Evolutionary conservation across 371 early-diverging fungal species (phyloP), one percentile per base, ranked within the genome.

Genomic region (Rhizopus delemar): DNA sequence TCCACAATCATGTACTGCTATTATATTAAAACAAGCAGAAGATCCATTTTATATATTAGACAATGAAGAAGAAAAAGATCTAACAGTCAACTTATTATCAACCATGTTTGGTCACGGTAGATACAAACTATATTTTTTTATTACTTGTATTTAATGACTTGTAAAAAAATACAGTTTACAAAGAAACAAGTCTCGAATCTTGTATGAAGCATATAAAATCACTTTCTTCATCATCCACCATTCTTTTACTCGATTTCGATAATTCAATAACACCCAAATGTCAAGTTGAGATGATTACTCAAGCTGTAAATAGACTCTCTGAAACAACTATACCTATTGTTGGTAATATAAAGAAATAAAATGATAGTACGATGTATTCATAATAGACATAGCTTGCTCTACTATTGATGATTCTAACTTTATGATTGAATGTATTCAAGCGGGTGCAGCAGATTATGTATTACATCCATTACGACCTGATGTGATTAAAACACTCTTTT

Each of bases 361-460:
- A 54, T 13, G 28, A n/a, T 1, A 31, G 22, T 22, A 22, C 22
- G 22, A 22, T 22, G 2, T 22, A 22, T 22, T 22, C 22, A 22
- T 22, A 33, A 7, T 15, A 4, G 1, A 2, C 31, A 36, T 57
- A 74, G 74, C 65, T 0, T 72, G 58, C 36, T 74, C 71, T 8
- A 46, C 61, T n/a, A 68, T 46, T 22, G 73, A 77, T 28, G 66
- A 65, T 41, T 22, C 68, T 5, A 51, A 56, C 22, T 71, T 72
- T 38, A 74, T 77, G 77, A 34, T 74, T 8, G 69, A 74, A 31
- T 74, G 78, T 54, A 59, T 81, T 33, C 74, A 83, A 39, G 63
- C 73, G 7, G 81, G 81, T 11, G 81, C 81, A 28, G 71, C 78
- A 8, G 80, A 81, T 60, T 81, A 80, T 43, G 46, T 81, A 51